Base-by-base conservation (phyloP, 108 stramenopile genomes). In the Cyclostephanos invisitatus region DNA sequence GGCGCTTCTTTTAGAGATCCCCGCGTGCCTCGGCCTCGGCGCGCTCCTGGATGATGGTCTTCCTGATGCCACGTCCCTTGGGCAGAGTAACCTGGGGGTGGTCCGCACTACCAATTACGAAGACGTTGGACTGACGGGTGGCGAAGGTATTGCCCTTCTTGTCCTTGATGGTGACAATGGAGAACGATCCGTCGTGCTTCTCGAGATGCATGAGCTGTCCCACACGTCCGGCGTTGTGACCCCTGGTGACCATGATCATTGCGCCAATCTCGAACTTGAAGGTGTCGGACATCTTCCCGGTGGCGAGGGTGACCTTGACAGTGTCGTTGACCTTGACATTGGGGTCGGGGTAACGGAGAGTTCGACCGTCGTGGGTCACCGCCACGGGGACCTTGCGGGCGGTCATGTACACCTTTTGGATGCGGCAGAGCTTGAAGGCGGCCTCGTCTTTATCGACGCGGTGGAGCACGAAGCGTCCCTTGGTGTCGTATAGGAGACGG, bases 351-450 rank as follows among this genome's bases (percentile, higher is more conserved):
- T 96, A 99, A 70, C 99, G 95, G 75, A 99, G 82, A 66, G 99
- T 99, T 82, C 99, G 97, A 58, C 98, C 99, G 85, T 99, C 99
- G 89, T 99, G 99, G 59, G 99, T 99, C 77, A 97, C 97, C 63
- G 96, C 84, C 66, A 92, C 91, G 25, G 99, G 99, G 62, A 99
- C 88, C 95, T 98, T 98, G 79, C 97, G 97, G 55, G 77, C 70
- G 32, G 93, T 80, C 57, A 97, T 74, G 72, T 85, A 90, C 9
- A 90, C 80, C 91, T 97, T 96, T 83, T 92, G 89, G 69, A 99
- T 89, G 67, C 95, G 95, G 96, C 98, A 98, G 59, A 99, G 98
- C 96, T 99, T 99, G 95, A 78, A 99, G 62, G 81, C 77, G 28
- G 89, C 87, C 90, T 99, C 98, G 37, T 92, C 93, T 48, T 94